Conservation (phyloP, 2,329 filamentous ascomycete genomes). For the Clonostachys rosea region DNA sequence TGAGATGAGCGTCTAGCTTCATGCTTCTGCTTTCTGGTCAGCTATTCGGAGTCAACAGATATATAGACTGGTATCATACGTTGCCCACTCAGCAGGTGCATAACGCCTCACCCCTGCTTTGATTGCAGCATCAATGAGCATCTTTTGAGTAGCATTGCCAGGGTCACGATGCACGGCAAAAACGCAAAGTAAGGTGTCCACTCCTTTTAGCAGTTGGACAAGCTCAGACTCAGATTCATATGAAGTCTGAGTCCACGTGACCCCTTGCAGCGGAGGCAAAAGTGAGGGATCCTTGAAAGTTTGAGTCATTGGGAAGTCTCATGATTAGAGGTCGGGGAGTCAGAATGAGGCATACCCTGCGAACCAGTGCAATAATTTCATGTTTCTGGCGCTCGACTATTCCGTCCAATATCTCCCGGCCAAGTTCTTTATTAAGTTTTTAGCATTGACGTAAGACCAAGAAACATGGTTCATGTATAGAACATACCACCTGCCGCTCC, state of each 20-base stretch:
- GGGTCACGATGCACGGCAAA: conserved; percentile 25
- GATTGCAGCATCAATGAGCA: conserved; percentile 52
- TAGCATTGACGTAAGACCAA: too few species aligned
- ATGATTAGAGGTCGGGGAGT: too few species aligned
- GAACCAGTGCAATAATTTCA: not conserved
- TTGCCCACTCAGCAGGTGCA: conserved; percentile 54
- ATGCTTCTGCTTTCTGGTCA: not conserved
- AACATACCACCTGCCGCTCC: not conserved
- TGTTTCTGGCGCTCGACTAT: conserved; percentile 1
- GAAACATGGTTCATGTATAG: too few species aligned
- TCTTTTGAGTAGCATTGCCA: conserved; percentile 19
- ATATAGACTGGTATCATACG: conserved; percentile 16
- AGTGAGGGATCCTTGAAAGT: not conserved
- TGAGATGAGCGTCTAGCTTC: not conserved
- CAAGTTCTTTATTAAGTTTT: too few species aligned
- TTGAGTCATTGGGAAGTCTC: not conserved
- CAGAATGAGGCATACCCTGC: not conserved
- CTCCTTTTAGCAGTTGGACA: conserved; percentile 18
- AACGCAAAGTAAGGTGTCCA: conserved; percentile 50
- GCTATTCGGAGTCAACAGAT: not conserved
- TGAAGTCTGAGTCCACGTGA: not conserved
- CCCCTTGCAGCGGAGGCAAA: not conserved
- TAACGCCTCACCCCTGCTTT: conserved; percentile 55
- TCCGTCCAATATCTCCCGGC: not conserved
- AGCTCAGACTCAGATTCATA: not conserved